These are phyloP conservation scores for Coniochaeta prunicola DNA, from an alignment of 2,329 filamentous ascomycete genomes.

Conservation along the genomic window DNA sequence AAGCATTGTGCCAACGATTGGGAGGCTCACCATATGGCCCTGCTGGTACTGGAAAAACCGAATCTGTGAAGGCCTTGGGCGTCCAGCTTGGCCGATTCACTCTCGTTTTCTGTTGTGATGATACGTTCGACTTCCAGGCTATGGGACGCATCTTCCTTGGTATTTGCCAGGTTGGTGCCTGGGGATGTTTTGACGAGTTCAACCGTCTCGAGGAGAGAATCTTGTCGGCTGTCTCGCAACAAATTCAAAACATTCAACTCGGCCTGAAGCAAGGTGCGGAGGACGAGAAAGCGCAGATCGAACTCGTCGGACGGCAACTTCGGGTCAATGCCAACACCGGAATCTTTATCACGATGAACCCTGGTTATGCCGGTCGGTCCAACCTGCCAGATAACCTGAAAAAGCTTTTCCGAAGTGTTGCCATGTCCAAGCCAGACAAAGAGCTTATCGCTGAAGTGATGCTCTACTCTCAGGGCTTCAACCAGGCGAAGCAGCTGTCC, in stretches of 20 bases:
- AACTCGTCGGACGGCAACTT: slow-evolving; percentile 85
- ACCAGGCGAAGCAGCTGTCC: slow-evolving; percentile 86
- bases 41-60: slow-evolving; percentile 96
- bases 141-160: slow-evolving; percentile 99
- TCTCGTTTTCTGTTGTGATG: slow-evolving; percentile 97
- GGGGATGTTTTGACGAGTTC: slow-evolving; percentile 99
- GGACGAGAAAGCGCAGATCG: slow-evolving; percentile 82
- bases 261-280: slow-evolving; percentile 79
- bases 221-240: slow-evolving; percentile 93
- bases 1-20: slow-evolving; percentile 88
- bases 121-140: slow-evolving; percentile 98
- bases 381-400: slow-evolving; percentile 98
- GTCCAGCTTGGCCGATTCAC: slow-evolving; percentile 96
- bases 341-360: slow-evolving; percentile 99
- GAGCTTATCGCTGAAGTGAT: slow-evolving; percentile 99
- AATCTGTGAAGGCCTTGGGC: slow-evolving; percentile 96
- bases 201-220: slow-evolving; percentile 98
- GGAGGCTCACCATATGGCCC: slow-evolving; percentile 97
- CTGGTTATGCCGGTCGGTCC: slow-evolving; percentile 94
- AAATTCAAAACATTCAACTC: slow-evolving; percentile 98
- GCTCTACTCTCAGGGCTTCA: slow-evolving; percentile 99
- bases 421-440: slow-evolving; percentile 99
- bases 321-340: slow-evolving; percentile 88
- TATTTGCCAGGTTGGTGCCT: slow-evolving; percentile 97
- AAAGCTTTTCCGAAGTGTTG: slow-evolving; percentile 97